A percentile compares a stretch with the other conserved stretches of the same genome.
phyloP scores from a whole-genome alignment of 2,329 filamentous ascomycete species.

The Huntiella bhutanensis region DNA sequence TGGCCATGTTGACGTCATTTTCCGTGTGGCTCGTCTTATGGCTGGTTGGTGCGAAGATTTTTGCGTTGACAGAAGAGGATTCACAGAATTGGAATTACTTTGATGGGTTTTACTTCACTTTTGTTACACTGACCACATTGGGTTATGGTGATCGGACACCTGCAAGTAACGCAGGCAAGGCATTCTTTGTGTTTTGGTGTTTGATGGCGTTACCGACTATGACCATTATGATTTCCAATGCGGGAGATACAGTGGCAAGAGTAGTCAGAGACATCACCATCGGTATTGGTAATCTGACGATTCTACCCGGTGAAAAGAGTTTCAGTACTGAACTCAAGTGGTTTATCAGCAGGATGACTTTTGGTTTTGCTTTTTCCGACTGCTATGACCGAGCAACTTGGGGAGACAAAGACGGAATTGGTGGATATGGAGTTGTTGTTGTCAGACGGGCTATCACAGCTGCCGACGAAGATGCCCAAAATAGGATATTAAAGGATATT shows the following conservation, averaged over 20 bases:
- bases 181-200: conserved; percentile 90
- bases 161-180: conserved; percentile 55
- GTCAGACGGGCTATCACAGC: background rate
- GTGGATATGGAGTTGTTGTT: conserved; percentile 2
- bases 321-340: conserved; percentile 28
- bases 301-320: conserved; percentile 36
- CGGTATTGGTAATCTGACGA: conserved; percentile 37
- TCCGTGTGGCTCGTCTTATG: conserved; percentile 55
- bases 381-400: conserved; percentile 1
- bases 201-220: conserved; percentile 71
- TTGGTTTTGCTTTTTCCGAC: conserved; percentile 22
- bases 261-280: conserved; percentile 35
- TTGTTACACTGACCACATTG: conserved; percentile 65
- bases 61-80: conserved; percentile 32
- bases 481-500: conserved; percentile 2
- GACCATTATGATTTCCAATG: conserved; percentile 69
- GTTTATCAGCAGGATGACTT: conserved; percentile 23
- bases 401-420: background rate
- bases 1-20: conserved; percentile 48
- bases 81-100: conserved; percentile 57
- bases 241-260: conserved; percentile 66
- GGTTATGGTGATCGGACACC: conserved; percentile 72
- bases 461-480: conserved; percentile 1
- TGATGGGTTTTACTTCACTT: conserved; percentile 67
- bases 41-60: conserved; percentile 62